These are phyloP conservation scores for Phytophthora podocarpi DNA, from an alignment of 352 stramenopile genomes.

Conservation along the genomic window DNA sequence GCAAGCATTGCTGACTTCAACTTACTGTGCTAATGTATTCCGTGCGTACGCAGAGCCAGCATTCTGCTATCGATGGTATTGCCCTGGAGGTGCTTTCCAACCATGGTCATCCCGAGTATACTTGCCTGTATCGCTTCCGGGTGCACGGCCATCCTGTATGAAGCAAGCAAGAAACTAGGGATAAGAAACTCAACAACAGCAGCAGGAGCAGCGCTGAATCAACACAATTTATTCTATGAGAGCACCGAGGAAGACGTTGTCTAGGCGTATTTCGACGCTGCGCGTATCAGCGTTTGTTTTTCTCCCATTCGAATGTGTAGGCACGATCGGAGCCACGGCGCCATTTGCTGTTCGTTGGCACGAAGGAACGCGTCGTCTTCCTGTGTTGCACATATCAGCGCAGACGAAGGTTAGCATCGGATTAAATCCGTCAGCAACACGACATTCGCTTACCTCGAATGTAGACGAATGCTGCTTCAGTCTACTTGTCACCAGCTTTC, in stretches of 20 bases:
- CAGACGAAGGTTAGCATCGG: not conserved
- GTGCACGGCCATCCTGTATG: constrained; percentile 67
- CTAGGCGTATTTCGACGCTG: constrained; percentile 24
- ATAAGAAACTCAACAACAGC: constrained; percentile 8
- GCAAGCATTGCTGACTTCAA: not conserved
- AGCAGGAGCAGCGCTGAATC: constrained; percentile 1
- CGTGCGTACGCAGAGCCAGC: constrained; percentile 39
- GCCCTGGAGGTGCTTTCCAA: constrained; percentile 84
- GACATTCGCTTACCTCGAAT: constrained; percentile 35
- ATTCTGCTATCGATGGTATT: constrained; percentile 64
- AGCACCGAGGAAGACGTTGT: not conserved
- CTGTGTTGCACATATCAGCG: constrained; percentile 30
- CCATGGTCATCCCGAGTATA: constrained; percentile 85
- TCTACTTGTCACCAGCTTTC: constrained; percentile 18
- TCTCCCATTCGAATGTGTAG: constrained; percentile 73
- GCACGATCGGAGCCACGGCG: constrained; percentile 65
- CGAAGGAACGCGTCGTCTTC: constrained; percentile 56
- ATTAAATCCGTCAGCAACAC: not conserved
- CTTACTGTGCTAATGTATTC: not conserved
- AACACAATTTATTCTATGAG: constrained; percentile 37
- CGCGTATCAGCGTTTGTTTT: constrained; percentile 46
- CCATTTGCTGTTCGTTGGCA: constrained; percentile 52
- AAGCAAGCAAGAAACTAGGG: constrained; percentile 2
- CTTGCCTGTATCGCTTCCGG: constrained; percentile 90
- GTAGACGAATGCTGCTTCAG: constrained; percentile 33